phyloP scores from a whole-genome alignment of 1,139 yeast species.

The Pichia kudriavzevii region DNA sequence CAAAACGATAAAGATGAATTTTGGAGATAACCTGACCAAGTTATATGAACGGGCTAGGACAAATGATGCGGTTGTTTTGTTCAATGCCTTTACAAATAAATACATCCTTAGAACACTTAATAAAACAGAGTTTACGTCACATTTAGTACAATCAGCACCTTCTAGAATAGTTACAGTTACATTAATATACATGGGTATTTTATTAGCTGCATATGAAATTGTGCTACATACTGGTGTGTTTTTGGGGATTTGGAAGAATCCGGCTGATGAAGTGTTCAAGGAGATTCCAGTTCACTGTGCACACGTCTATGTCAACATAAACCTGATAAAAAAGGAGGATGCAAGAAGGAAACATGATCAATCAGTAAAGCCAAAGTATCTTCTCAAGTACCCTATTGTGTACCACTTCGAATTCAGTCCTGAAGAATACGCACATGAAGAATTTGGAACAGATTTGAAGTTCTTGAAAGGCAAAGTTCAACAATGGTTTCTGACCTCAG shows the following conservation, averaged over 20 bases:
- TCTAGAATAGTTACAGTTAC: constrained; percentile 35
- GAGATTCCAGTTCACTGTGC: constrained; percentile 77
- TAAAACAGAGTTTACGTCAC: constrained; percentile 18
- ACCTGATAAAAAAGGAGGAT: constrained; percentile 28
- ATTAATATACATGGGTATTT: constrained; percentile 32
- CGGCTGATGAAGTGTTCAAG: constrained; percentile 57
- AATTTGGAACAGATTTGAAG: constrained; percentile 60
- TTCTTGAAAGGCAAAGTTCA: constrained; percentile 51
- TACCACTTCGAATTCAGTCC: constrained; percentile 76
- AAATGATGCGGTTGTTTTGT: constrained; percentile 4
- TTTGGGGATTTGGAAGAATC: constrained; percentile 47
- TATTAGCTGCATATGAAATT: constrained; percentile 37
- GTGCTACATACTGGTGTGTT: constrained; percentile 44
- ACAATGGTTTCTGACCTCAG: constrained; percentile 46
- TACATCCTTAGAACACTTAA: constrained; percentile 13
- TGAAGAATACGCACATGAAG: constrained; percentile 69
- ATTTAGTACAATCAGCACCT: constrained; percentile 18
- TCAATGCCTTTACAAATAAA: constrained; percentile 9
- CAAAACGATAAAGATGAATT: neutral
- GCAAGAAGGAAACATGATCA: constrained; percentile 16
- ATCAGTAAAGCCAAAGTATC: constrained; percentile 19
- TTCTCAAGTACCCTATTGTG: constrained; percentile 35
- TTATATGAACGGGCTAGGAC: too few species aligned
- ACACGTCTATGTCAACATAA: constrained; percentile 52
- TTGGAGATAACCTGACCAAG: neutral